Base-by-base conservation (phyloP, 495 filamentous ascomycete species). In the Podospora comata region DNA sequence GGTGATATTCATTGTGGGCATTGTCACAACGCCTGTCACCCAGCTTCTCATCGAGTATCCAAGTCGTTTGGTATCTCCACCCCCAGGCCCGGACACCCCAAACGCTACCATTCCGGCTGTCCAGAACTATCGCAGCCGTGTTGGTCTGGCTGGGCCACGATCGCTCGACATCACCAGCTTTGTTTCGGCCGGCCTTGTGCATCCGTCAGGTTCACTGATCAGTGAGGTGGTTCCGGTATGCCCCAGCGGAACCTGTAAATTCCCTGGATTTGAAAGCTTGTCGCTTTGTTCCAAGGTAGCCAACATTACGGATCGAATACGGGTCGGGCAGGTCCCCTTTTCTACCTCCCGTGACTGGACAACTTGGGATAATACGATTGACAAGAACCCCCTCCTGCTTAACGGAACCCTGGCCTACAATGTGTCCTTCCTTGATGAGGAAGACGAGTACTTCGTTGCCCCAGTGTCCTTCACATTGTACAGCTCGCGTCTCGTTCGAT, bases 371-470 rank as follows among this genome's bases (percentile, higher is more conserved):
- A 44, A 30, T 34, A 64, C 30, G 11, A 6, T 64, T 2, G 67
- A 64, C 54, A 4, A 13, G 5, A 28, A 68, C 32, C 60, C 60
- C 13, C 20, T 68, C 5, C 23, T 15, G 4, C 60, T 68, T 2
- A 68, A 68, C 53, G 67, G 67, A 20, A 68, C 67, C 16, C 55
- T 68, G 23, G 67, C 67, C 34, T 69, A 55, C 63, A 65, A 65
- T 15, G 67, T 65, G 16, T 65, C 63, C 13, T 57, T 70, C 54
- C 68, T 64, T 5, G 59, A 60, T 9, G 64, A 62, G 23, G 60
- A 16, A 16, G 18, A 61, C 44, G 62, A 60, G 27, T n/a, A 34
- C 54, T 68, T 68, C 48, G 54, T 68, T 16, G 55, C 48, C 23
- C 67, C 67, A 3, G 67, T 68, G 9, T 68, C 67, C 5, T 68